Evolutionary conservation across 345 rosid species (phyloP).

Genomic region (Eucalyptus decipiens): DNA sequence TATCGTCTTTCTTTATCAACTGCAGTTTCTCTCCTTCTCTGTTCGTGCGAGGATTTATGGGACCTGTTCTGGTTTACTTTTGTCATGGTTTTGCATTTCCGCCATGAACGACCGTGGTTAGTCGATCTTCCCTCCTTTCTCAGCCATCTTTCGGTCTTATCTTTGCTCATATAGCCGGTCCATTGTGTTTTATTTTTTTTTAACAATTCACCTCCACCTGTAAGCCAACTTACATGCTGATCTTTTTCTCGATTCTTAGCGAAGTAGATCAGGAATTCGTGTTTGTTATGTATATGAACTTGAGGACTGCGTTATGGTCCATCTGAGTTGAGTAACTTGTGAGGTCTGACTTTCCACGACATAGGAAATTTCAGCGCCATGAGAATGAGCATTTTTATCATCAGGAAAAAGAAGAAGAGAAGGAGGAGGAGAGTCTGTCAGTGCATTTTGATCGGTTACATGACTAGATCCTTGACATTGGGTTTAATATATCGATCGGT

Average conservation of each 20-base stretch:
- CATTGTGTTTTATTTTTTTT: background rate
- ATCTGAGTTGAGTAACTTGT: background rate
- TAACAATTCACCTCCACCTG: background rate
- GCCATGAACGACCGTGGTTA: background rate
- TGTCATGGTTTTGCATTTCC: background rate
- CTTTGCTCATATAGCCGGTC: background rate
- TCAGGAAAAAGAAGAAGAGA: no score
- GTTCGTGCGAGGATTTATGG: background rate
- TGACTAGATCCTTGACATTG: no score
- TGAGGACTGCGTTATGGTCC: background rate
- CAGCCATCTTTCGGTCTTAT: background rate
- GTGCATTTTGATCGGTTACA: no score
- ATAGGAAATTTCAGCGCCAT: background rate
- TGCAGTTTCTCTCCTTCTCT: background rate
- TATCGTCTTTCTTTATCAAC: background rate
- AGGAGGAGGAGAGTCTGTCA: no score
- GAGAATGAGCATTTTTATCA: no score
- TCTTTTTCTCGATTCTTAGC: background rate
- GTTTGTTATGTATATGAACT: background rate
- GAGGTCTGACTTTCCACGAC: background rate
- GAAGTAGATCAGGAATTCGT: background rate
- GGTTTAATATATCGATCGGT: no score
- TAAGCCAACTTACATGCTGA: background rate
- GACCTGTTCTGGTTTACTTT: background rate
- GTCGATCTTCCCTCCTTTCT: background rate